phyloP scores from a whole-genome alignment of 192 early-diverging fungal species.

The Phycomyces blakesleeanus region DNA sequence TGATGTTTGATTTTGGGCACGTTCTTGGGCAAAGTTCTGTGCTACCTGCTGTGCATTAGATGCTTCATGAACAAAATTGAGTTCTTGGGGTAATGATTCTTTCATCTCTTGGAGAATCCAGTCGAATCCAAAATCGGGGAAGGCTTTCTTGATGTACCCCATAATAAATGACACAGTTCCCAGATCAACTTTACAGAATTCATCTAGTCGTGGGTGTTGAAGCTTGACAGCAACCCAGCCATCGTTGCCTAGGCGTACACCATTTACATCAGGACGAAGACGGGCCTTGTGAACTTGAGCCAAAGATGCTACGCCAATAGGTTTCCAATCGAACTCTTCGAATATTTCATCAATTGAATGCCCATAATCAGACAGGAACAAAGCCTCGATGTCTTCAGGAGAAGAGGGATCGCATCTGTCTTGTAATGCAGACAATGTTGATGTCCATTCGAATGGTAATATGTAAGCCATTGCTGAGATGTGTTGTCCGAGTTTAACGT shows the following conservation, averaged over 20 bases:
- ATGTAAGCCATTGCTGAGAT: conserved; percentile 77
- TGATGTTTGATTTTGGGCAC: conserved; percentile 26
- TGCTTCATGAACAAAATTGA: conserved; percentile 83
- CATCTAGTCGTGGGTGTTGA: conserved; percentile 83
- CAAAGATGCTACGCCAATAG: conserved; percentile 87
- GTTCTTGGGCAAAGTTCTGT: conserved; percentile 52
- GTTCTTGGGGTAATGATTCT: conserved; percentile 75
- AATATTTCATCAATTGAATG: conserved; percentile 64
- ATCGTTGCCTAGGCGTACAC: conserved; percentile 36
- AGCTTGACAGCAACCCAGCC: conserved; percentile 89
- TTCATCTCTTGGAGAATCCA: conserved; percentile 90
- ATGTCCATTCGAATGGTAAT: conserved; percentile 83
- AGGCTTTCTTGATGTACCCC: conserved; percentile 57
- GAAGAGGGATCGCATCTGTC: conserved; percentile 80
- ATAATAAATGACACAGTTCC: conserved; percentile 68
- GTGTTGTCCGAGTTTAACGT: conserved; percentile 88
- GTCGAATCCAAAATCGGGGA: conserved; percentile 85
- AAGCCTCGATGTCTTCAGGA: conserved; percentile 59
- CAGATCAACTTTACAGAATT: conserved; percentile 57
- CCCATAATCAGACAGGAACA: conserved; percentile 71
- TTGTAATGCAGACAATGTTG: conserved; percentile 77
- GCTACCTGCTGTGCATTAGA: conserved; percentile 61
- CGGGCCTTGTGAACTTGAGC: conserved; percentile 87
- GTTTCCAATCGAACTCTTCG: conserved; percentile 71
- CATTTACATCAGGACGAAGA: conserved; percentile 31